Evolutionary conservation across 495 filamentous ascomycete genomes (phyloP).

Genomic region (Glutinoglossum americanum): DNA sequence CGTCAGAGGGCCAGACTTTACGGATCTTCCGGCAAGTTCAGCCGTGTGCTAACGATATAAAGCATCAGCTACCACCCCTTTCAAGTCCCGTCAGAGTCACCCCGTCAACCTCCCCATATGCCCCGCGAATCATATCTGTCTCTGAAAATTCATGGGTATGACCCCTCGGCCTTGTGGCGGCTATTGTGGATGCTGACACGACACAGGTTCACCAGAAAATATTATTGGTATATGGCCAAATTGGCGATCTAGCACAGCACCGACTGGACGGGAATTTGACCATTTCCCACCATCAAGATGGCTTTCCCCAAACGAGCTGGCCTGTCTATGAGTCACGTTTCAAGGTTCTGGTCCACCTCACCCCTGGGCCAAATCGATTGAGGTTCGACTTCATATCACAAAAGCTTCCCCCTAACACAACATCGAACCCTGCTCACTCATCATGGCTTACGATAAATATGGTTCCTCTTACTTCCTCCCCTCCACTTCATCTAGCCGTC

Average conservation of each 20-base stretch:
- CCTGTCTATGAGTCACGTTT: slow-evolving; percentile 73
- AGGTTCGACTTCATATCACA: slow-evolving; percentile 72
- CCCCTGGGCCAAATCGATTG: slow-evolving; percentile 65
- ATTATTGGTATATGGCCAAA: slow-evolving; percentile 54
- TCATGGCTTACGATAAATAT: slow-evolving; percentile 66
- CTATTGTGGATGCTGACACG: slow-evolving; percentile 5
- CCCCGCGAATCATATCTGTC: slow-evolving; percentile 54
- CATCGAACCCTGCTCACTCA: slow-evolving; percentile 49
- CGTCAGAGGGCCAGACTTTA: no score
- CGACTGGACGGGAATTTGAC: slow-evolving; percentile 60
- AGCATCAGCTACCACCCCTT: slow-evolving; percentile 20
- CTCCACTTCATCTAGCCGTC: slow-evolving; percentile 70
- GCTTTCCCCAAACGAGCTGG: slow-evolving; percentile 60
- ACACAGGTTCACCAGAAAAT: slow-evolving; percentile 73
- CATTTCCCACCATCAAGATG: slow-evolving; percentile 63
- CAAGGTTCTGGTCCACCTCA: slow-evolving; percentile 72
- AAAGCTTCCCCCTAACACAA: slow-evolving; percentile 37
- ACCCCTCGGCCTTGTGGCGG: slow-evolving; percentile 4
- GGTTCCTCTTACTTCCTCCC: slow-evolving; percentile 49
- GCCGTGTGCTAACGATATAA: background rate
- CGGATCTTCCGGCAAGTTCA: background rate
- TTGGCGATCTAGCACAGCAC: slow-evolving; percentile 48
- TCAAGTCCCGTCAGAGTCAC: slow-evolving; percentile 28
- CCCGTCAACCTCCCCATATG: slow-evolving; percentile 47
- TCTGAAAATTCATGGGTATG: slow-evolving; percentile 64